Conservation (phyloP, 2,329 filamentous ascomycete species). For the Arthrobotrys conoides region DNA sequence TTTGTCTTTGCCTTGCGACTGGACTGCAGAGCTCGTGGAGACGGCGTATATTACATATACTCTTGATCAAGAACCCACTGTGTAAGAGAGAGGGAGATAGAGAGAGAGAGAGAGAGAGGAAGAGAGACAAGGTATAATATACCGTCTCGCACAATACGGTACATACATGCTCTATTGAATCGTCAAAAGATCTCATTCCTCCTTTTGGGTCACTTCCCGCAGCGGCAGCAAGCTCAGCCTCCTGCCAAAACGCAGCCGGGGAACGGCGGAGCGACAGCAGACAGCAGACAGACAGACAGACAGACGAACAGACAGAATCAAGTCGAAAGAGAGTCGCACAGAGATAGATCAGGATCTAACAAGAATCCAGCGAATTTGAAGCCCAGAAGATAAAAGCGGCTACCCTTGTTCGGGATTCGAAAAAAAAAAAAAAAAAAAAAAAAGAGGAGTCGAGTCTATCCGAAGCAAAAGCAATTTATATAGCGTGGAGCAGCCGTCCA, state of each 20-base stretch:
- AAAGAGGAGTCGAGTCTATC: slow-evolving; percentile 38
- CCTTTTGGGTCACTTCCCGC: slow-evolving; percentile 17
- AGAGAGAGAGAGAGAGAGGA: neutral
- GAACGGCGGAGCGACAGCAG: slow-evolving; percentile 36
- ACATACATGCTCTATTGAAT: slow-evolving; percentile 1
- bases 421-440: slow-evolving; percentile 8
- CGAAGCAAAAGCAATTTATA: slow-evolving; percentile 46
- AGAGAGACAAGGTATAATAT: neutral
- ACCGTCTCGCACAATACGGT: neutral
- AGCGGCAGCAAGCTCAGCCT: slow-evolving; percentile 52
- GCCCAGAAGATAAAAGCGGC: slow-evolving; percentile 15
- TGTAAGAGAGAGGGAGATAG: neutral
- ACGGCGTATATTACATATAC: slow-evolving; percentile 14
- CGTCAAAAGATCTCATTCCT: slow-evolving; percentile 34
- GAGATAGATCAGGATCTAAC: slow-evolving; percentile 40
- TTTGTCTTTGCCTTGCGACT: slow-evolving; percentile 23
- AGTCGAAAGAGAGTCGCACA: slow-evolving; percentile 31
- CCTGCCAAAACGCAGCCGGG: slow-evolving; percentile 60
- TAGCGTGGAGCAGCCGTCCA: slow-evolving; percentile 25
- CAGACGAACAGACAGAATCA: too few species aligned
- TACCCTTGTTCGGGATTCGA: slow-evolving; percentile 10
- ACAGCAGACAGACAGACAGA: neutral
- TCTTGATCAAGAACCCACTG: neutral
- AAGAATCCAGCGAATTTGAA: slow-evolving; percentile 3
- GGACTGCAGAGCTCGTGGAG: slow-evolving; percentile 22